Percentiles rank a stretch among this genome's conserved stretches.
These are phyloP conservation scores for Chalciporus sp. DNA, from an alignment of 1,284 basidiomycete species.

Conservation along the genomic window DNA sequence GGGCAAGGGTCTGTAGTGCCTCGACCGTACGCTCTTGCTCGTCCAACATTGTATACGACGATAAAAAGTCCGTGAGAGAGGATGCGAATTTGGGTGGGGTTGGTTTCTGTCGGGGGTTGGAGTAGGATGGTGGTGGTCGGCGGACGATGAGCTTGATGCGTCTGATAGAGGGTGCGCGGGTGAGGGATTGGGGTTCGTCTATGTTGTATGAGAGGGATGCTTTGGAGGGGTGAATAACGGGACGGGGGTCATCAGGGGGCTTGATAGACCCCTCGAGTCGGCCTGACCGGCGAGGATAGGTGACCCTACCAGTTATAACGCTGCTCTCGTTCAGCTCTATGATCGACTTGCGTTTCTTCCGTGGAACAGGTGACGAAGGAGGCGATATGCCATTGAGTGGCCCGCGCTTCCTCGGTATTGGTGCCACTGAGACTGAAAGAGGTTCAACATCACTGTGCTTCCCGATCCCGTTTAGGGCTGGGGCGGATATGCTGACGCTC, in stretches of 20 bases:
- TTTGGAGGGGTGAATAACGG: not conserved
- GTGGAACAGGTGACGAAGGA: constrained; percentile 19
- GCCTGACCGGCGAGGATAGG: constrained; percentile 24
- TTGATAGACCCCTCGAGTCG: constrained; percentile 25
- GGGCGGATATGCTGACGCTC: constrained; percentile 5
- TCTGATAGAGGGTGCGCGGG: constrained; percentile 42
- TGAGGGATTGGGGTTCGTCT: constrained; percentile 5
- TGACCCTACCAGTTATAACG: not conserved
- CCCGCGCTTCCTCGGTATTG: constrained; percentile 21
- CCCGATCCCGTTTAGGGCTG: constrained; percentile 14
- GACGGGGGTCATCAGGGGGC: constrained; percentile 10
- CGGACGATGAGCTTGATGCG: constrained; percentile 74
- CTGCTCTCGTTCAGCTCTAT: constrained; percentile 9
- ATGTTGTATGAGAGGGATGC: not conserved
- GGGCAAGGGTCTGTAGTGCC: constrained; percentile 46
- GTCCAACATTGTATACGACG: constrained; percentile 59
- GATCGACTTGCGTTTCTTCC: constrained; percentile 29
- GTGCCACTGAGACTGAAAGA: constrained; percentile 10
- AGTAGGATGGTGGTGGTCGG: constrained; percentile 56
- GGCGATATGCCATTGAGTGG: constrained; percentile 16
- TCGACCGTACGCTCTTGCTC: constrained; percentile 50
- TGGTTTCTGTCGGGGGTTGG: constrained; percentile 71
- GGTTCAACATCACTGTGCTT: constrained; percentile 18
- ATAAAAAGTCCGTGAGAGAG: constrained; percentile 57
- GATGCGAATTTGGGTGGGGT: constrained; percentile 50